Percentiles rank a stretch among this genome's conserved stretches.
Evolutionary conservation across 176 grass and related monocot species (phyloP).

Genomic region (Phoenix roebelenii): DNA sequence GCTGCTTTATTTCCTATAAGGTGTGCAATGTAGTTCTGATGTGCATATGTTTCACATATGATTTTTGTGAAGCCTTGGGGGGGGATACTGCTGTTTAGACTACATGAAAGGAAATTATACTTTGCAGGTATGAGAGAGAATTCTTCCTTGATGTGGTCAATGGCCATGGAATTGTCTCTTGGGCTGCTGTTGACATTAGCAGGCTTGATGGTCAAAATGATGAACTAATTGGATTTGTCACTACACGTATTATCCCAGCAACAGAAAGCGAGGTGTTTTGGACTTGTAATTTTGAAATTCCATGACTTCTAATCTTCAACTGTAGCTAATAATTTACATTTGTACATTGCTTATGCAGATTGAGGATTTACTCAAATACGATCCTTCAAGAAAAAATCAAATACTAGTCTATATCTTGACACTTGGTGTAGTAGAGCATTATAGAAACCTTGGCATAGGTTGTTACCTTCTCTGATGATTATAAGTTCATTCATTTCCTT

Average conservation of each 20-base stretch:
- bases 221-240: constrained; percentile 90
- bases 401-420: constrained; percentile 87
- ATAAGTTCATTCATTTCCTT: constrained; percentile 4
- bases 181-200: constrained; percentile 87
- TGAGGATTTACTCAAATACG: constrained; percentile 84
- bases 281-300: neutral
- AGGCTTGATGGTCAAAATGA: constrained; percentile 48
- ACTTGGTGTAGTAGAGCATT: constrained; percentile 75
- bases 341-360: constrained; percentile 39
- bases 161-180: constrained; percentile 76
- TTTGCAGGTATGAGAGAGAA: constrained; percentile 80
- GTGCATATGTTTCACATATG: too few species aligned
- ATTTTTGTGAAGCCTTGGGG: too few species aligned
- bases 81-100: too few species aligned
- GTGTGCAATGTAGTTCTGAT: constrained; percentile 18
- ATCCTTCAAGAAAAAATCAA: constrained; percentile 56
- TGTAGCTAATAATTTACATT: too few species aligned
- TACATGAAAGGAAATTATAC: too few species aligned
- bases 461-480: constrained; percentile 10
- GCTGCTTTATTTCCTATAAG: constrained; percentile 82
- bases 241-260: constrained; percentile 59
- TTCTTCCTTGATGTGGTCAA: constrained; percentile 95
- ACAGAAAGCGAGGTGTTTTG: constrained; percentile 80
- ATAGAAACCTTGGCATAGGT: constrained; percentile 95
- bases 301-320: too few species aligned